Conservation (phyloP, 305 asterid species). For the Plantago rigida region DNA sequence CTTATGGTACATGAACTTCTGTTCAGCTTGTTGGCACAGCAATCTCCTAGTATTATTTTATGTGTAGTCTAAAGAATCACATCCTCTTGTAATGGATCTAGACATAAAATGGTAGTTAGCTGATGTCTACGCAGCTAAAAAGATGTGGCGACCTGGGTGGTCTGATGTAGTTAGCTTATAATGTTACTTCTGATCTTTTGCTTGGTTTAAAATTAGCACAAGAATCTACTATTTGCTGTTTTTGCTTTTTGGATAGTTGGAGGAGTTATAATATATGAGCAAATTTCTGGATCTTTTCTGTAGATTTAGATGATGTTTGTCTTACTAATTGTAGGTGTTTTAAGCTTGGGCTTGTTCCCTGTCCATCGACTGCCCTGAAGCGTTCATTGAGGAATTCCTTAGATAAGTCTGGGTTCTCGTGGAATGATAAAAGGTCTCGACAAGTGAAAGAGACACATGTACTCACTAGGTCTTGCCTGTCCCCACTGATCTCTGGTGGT, state of each 20-base stretch:
- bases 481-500: constrained; percentile 54
- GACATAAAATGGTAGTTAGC: no score
- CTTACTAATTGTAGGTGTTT: constrained; percentile 47
- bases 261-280: no score
- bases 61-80: background rate
- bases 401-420: constrained; percentile 54
- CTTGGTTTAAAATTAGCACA: background rate
- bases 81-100: background rate
- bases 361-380: constrained; percentile 36
- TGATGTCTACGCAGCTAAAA: no score
- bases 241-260: no score
- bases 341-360: constrained; percentile 62
- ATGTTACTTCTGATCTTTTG: background rate
- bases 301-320: constrained; percentile 5
- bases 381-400: constrained; percentile 49
- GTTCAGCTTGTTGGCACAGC: background rate
- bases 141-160: no score
- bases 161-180: no score
- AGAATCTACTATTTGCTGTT: constrained; percentile 7
- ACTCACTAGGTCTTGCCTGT: constrained; percentile 71
- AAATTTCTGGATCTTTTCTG: background rate
- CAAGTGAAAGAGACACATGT: constrained; percentile 56
- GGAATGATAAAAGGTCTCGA: constrained; percentile 63
- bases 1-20: no score
- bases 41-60: background rate